Evolutionary conservation across 257 asterid genomes (phyloP).

Genomic region (Salvia miltiorrhiza): DNA sequence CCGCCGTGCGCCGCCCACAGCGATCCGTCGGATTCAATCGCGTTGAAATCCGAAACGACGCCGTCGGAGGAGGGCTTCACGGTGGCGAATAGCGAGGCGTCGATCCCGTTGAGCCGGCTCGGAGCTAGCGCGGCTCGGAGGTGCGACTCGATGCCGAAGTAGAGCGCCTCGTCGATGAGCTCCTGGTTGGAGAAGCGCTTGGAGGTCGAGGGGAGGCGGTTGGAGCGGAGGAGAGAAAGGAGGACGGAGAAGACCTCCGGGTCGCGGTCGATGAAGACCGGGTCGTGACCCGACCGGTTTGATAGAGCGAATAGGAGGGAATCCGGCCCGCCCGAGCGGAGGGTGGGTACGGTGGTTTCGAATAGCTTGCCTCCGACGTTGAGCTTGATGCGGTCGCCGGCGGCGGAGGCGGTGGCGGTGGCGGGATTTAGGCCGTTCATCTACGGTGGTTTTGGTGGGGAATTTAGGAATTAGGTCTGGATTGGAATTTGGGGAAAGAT

Average conservation of each 20-base stretch:
- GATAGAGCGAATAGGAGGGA: slow-evolving; percentile 70
- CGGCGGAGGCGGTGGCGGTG: slow-evolving; percentile 22
- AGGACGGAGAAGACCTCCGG: slow-evolving; percentile 82
- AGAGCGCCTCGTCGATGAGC: slow-evolving; percentile 76
- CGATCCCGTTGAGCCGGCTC: slow-evolving; percentile 55
- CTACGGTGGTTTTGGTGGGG: background rate
- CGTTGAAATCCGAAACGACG: slow-evolving; percentile 68
- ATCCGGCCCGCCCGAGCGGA: slow-evolving; percentile 81
- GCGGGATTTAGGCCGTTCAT: slow-evolving; percentile 43
- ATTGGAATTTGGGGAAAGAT: slow-evolving; percentile 4
- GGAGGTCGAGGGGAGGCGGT: slow-evolving; percentile 84
- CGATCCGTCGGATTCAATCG: slow-evolving; percentile 73
- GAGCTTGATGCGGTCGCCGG: slow-evolving; percentile 71
- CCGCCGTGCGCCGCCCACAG: slow-evolving; percentile 91
- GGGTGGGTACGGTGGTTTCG: slow-evolving; percentile 83
- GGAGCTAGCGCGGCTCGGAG: slow-evolving; percentile 82
- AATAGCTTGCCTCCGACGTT: slow-evolving; percentile 96
- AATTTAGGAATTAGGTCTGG: background rate
- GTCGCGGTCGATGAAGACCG: slow-evolving; percentile 93
- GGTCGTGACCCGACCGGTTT: slow-evolving; percentile 45
- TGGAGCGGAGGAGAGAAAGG: slow-evolving; percentile 88
- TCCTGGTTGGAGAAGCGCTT: slow-evolving; percentile 75
- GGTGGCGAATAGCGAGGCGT: slow-evolving; percentile 48
- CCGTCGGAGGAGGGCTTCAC: slow-evolving; percentile 65
- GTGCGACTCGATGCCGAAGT: slow-evolving; percentile 80